These are phyloP conservation scores for Clitocybe nebularis DNA, from an alignment of 1,284 basidiomycete species.

Conservation along the genomic window DNA sequence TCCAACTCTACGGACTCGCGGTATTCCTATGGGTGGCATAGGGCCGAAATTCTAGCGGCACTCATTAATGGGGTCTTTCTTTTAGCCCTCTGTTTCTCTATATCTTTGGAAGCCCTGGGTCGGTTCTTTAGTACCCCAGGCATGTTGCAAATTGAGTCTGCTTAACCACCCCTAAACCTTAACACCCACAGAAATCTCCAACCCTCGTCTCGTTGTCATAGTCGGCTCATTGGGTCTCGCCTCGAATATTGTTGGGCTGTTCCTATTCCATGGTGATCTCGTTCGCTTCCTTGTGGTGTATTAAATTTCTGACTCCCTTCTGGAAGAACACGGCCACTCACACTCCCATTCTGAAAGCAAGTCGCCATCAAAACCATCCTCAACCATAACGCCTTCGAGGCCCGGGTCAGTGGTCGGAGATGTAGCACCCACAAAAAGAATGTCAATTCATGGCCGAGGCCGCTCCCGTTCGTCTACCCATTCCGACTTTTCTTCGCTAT, in stretches of 20 bases:
- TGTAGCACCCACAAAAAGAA: slow-evolving; percentile 23
- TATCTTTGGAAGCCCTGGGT: slow-evolving; percentile 89
- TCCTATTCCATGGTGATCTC: slow-evolving; percentile 88
- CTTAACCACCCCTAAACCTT: slow-evolving; percentile 4
- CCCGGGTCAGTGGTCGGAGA: slow-evolving; percentile 21
- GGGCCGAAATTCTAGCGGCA: slow-evolving; percentile 96
- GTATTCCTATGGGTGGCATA: slow-evolving; percentile 96
- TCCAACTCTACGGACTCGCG: slow-evolving; percentile 49
- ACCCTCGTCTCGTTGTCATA: slow-evolving; percentile 83
- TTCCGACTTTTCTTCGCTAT: slow-evolving; percentile 58
- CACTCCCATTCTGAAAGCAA: slow-evolving; percentile 37
- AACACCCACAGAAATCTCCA: slow-evolving; percentile 72
- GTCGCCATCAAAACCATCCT: slow-evolving; percentile 23
- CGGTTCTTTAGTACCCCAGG: slow-evolving; percentile 86
- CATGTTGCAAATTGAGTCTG: slow-evolving; percentile 27
- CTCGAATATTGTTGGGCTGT: slow-evolving; percentile 91
- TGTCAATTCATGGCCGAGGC: slow-evolving; percentile 16
- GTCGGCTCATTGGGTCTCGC: slow-evolving; percentile 89
- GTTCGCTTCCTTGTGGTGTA: slow-evolving; percentile 6
- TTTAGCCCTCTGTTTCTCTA: slow-evolving; percentile 90
- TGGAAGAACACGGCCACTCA: slow-evolving; percentile 69
- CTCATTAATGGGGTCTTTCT: slow-evolving; percentile 97
- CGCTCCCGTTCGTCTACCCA: slow-evolving; percentile 30
- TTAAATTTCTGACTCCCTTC: background rate
- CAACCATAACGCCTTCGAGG: slow-evolving; percentile 22